phyloP scores from a whole-genome alignment of 768 basidiomycete species.

The Leucogyrophana mollusca region DNA sequence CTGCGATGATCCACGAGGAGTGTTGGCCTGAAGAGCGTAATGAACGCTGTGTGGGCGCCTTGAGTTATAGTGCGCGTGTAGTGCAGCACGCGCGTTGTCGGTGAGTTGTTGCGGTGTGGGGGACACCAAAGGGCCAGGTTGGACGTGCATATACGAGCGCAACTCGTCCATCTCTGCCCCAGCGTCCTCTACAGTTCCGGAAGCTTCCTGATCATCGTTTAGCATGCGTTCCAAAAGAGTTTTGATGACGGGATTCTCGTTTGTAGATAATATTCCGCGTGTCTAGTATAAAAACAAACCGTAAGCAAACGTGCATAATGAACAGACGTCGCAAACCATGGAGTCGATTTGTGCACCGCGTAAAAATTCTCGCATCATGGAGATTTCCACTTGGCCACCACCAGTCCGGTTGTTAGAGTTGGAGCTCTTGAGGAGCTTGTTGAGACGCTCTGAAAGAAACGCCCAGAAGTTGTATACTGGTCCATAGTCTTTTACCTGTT shows the following conservation, averaged over 20 bases:
- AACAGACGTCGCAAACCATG: conserved; percentile 14
- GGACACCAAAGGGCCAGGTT: background rate
- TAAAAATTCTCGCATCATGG: conserved; percentile 27
- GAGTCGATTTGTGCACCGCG: conserved; percentile 8
- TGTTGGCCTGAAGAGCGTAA: background rate
- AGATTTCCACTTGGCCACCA: conserved; percentile 29
- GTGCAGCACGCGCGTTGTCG: background rate
- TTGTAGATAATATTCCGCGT: background rate
- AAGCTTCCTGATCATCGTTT: conserved; percentile 1
- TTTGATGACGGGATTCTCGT: background rate
- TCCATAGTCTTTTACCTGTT: conserved; percentile 22
- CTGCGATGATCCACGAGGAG: conserved; percentile 1
- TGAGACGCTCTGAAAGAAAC: conserved; percentile 26
- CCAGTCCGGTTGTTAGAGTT: conserved; percentile 27
- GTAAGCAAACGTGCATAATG: too few species aligned
- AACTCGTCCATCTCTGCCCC: background rate
- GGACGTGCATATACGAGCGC: background rate
- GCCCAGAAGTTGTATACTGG: conserved; percentile 30
- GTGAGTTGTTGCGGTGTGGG: background rate
- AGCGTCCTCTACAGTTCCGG: conserved; percentile 16
- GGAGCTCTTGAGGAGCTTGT: conserved; percentile 27
- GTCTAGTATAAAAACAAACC: too few species aligned
- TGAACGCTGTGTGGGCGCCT: too few species aligned
- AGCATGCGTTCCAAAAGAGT: conserved; percentile 3
- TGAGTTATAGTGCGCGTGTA: background rate